Percentiles rank a stretch among this genome's conserved stretches.
These are phyloP conservation scores for Starmerella riodocensis DNA, from an alignment of 805 yeast genomes.

Conservation along the genomic window DNA sequence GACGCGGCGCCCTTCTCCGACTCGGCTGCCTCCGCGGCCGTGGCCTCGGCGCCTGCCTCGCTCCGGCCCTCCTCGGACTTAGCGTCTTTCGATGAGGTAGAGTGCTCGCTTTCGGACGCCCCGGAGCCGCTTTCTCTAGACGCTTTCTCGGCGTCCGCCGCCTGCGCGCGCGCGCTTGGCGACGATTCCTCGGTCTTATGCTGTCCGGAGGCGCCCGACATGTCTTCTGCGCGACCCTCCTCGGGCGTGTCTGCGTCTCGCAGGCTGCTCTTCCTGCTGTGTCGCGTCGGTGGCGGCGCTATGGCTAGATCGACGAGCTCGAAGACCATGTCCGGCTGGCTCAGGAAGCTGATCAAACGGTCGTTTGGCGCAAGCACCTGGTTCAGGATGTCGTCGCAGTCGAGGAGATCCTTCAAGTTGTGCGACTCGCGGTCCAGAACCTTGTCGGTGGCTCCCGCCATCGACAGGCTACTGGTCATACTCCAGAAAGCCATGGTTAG, in stretches of 20 bases:
- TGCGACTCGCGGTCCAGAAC: constrained; percentile 37
- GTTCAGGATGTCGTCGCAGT: constrained; percentile 61
- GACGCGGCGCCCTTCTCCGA: background rate
- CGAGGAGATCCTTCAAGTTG: constrained; percentile 41
- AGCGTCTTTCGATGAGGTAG: background rate
- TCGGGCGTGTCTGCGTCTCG: background rate
- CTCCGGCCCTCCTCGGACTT: background rate
- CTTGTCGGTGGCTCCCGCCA: constrained; percentile 28
- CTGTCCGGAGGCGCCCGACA: no score
- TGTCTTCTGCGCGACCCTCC: background rate
- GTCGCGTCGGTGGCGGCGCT: constrained; percentile 20
- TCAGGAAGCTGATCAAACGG: constrained; percentile 61
- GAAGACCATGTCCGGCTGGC: constrained; percentile 62
- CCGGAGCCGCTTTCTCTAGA: no score
- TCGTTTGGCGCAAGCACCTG: constrained; percentile 61
- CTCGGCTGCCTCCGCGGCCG: background rate
- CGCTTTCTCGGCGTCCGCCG: background rate
- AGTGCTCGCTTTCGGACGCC: background rate
- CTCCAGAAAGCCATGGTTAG: constrained; percentile 43
- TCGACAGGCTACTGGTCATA: constrained; percentile 25
- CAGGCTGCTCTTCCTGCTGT: background rate
- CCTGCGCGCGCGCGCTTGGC: background rate
- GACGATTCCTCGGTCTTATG: background rate
- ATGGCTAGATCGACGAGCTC: constrained; percentile 52
- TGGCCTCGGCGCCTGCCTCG: background rate